Base-by-base conservation (phyloP, 73 alveolate genomes). In the Blepharisma stoltei region DNA sequence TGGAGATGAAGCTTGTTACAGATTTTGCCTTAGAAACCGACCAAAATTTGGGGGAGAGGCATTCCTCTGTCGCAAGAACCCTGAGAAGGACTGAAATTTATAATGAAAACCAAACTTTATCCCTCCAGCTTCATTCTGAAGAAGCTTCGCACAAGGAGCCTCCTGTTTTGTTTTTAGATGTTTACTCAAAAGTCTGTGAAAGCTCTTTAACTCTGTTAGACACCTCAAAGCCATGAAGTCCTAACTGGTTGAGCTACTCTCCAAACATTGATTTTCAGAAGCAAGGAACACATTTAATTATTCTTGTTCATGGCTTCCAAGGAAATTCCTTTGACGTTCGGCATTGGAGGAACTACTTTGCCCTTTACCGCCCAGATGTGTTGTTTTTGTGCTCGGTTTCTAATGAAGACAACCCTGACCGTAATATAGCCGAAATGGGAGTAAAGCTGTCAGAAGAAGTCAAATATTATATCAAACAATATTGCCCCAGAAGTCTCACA, bases 351-450 rank as follows among this genome's bases (percentile, higher is more conserved):
- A 94, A 94, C 81, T 88, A 92, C 82, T 86, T 96, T 23, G 85
- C 95, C 8, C 71, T 92, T 82, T 71, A 86, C 71, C 94, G 92
- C 60, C 98, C 98, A 38, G 96, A 96, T 76, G 96, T 93, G 65
- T 93, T 91, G 46, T 96, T 92, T 83, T 83, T 94, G 41, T 87
- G 93, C 54, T 81, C 96, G 6, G 78, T 81, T 43, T 81, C 92
- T 0, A 96, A 96, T 85, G 98, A 96, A 85, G 98, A 92, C 90
- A 98, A 90, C 52, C 91, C 97, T 23, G 98, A 96, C 46, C 95
- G 94, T 0, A 95, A 90, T 80, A 80, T 96, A 32, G 81, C 84
- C 7, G 94, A 95, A 70, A 94, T 96, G 98, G 99, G 99, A 11
- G 88, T 82, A 70, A 89, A 90, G 76, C 82, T 95, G 55, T 97